A percentile compares a stretch with the other conserved stretches of the same genome.
Conservation (phyloP, 805 yeast species). For the Ascoidea rubescens region DNA sequence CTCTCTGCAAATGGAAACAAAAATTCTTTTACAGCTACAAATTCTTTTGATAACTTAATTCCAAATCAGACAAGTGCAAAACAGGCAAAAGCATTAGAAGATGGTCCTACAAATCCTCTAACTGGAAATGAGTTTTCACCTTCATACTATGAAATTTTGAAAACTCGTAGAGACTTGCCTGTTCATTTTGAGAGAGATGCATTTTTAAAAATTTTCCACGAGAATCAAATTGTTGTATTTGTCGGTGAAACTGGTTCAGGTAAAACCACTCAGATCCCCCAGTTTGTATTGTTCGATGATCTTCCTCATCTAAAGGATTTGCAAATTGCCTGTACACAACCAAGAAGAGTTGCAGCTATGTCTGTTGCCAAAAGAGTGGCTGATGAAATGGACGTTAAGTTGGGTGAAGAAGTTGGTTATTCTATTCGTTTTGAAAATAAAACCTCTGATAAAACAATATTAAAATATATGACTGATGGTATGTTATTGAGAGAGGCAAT, state of each 20-base stretch:
- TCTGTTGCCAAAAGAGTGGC: conserved; percentile 96
- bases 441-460: conserved; percentile 63
- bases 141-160: conserved; percentile 66
- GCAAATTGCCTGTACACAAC: conserved; percentile 63
- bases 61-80: conserved; percentile 56
- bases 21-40: not conserved
- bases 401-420: conserved; percentile 94
- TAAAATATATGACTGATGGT: conserved; percentile 98
- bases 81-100: conserved; percentile 46
- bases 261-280: conserved; percentile 97
- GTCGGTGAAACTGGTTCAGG: conserved; percentile 99
- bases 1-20: too few species aligned
- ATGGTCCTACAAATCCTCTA: conserved; percentile 59
- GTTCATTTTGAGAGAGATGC: conserved; percentile 90
- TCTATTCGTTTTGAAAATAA: conserved; percentile 88
- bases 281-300: conserved; percentile 84
- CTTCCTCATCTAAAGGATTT: conserved; percentile 76
- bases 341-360: conserved; percentile 98
- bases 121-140: conserved; percentile 50
- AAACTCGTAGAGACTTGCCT: conserved; percentile 73
- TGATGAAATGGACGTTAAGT: conserved; percentile 86
- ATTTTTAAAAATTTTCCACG: conserved; percentile 71
- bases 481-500: conserved; percentile 94
- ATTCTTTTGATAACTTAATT: conserved; percentile 27
- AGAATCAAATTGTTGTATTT: conserved; percentile 89